Base-by-base conservation (phyloP, 495 filamentous ascomycete genomes). In the Tetracladium setigerum region DNA sequence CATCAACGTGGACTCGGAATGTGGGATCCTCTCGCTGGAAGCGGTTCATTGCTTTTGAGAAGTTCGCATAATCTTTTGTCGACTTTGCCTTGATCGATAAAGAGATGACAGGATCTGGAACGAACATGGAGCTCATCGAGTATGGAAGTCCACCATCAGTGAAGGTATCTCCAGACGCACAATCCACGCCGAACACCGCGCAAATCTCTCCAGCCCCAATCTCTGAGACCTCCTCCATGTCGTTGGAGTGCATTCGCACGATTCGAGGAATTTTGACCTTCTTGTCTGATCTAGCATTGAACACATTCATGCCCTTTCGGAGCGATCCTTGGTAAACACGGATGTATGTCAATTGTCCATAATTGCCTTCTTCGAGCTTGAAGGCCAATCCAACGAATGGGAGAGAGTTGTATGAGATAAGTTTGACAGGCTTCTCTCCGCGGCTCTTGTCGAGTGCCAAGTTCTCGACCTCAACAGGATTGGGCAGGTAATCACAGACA, bases 1-100 rank as follows among this genome's bases (percentile, higher is more conserved):
- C 68, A 59, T 99, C 94, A 59, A 94, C 87, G 50, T 85, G 83
- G 36, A 97, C 87, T 36, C 94, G 81, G 79, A 99, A 99, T 17
- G 94, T 99, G 9, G 94, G 94, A 55, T 99, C 94, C 67, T 99
- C 94, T 45, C 94, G 81, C 71, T 96, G 92, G 82, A 99, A 99
- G 54, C 94, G 87, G 56, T 89, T 88, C 81, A 99, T 97, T 55
- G 94, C 94, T 73, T 97, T 99, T 56, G 81, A 87, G 77, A 99
- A 99, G 72, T 94, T 95, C 65, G 86, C 77, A 31, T 79, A 79
- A 60, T 99, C 94, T 66, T 89, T 95, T 66, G 75, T 89, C 60
- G 87, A 81, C 71, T 97, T 97, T 39, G 94, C 92, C 67, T 89
- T 91, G 73, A 99, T 96, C 41, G 87, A 95, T 40, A 97, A 82